Evolutionary conservation across 257 asterid genomes (phyloP), one percentile per base, ranked within the genome.

Genomic region (Petunia axillaris): DNA sequence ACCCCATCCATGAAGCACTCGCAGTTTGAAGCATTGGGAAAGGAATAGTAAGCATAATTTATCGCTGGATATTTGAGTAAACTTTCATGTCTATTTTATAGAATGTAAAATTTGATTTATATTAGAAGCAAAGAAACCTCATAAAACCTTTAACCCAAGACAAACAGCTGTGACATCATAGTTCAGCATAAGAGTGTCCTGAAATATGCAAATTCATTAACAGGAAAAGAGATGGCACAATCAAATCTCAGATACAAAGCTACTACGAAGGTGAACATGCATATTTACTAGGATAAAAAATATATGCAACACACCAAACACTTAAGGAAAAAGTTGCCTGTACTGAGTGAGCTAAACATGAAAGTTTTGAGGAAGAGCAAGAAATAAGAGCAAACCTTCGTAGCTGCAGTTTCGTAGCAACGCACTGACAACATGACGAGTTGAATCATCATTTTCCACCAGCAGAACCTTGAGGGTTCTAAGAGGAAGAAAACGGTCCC

Each of bases 401-500:
- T 86, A 88, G 65, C 91, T 86, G 90, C 91, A 88, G 70, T 88
- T 86, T 55, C 89, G 85, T 66, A 88, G 89, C 84, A 88, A 84
- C 5, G 91, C 91, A 82, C 90, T 85, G 77, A 88, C 90, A 63
- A 88, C 85, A 54, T 88, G 91, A 36, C 91, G 87, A 41, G 91
- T 88, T 73, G 90, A 88, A 70, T 88, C 86, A 76, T 88, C 91
- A 80, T 88, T 86, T 78, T 88, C 91, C 82, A 88, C 91, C 77
- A 88, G 86, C 50, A 88, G 85, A 86, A 88, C 89, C 83, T 88
- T 86, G 54, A 88, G 84, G 80, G 91, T 81, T 73, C 89, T 88
- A 58, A 88, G 77, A 77, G 91, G 91, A 82, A 88, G 91, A 84
- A 88, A 88, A 82, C 84, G 77, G 48, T 88, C 91, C 91, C 91